Conservation (phyloP, 495 filamentous ascomycete genomes). For the Aspergillus avenaceus region DNA sequence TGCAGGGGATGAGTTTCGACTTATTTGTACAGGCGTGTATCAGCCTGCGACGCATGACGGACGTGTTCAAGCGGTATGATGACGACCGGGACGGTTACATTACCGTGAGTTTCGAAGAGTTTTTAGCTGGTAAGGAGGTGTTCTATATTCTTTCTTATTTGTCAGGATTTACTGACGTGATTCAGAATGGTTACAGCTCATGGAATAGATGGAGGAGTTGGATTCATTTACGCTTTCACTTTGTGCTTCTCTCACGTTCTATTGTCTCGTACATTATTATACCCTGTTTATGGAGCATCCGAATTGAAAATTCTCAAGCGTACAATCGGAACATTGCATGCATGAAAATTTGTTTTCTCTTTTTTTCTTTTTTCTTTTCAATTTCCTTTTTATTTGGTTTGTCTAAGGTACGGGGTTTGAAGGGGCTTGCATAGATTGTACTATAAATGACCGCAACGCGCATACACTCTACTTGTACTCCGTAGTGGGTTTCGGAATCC, state of each 20-base stretch:
- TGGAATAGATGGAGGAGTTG: constrained; percentile 26
- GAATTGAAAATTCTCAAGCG: background rate
- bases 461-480: too few species aligned
- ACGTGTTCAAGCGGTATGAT: constrained; percentile 98
- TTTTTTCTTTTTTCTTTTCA: too few species aligned
- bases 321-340: too few species aligned
- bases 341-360: too few species aligned
- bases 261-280: constrained; percentile 11
- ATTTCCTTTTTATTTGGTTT: too few species aligned
- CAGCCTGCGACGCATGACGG: constrained; percentile 93
- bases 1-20: constrained; percentile 85
- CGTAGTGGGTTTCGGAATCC: too few species aligned
- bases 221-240: background rate
- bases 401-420: too few species aligned
- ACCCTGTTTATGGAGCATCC: constrained; percentile 6
- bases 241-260: background rate
- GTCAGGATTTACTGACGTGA: background rate
- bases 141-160: background rate
- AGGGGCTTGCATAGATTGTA: too few species aligned
- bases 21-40: constrained; percentile 98
- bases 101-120: constrained; percentile 77
- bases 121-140: constrained; percentile 56
- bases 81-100: constrained; percentile 93
- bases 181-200: constrained; percentile 39
- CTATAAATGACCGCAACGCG: too few species aligned